Percentiles rank a stretch among this genome's conserved stretches.
phyloP scores from a whole-genome alignment of 805 yeast genomes.

The Wickerhamiella allomyrinae region DNA sequence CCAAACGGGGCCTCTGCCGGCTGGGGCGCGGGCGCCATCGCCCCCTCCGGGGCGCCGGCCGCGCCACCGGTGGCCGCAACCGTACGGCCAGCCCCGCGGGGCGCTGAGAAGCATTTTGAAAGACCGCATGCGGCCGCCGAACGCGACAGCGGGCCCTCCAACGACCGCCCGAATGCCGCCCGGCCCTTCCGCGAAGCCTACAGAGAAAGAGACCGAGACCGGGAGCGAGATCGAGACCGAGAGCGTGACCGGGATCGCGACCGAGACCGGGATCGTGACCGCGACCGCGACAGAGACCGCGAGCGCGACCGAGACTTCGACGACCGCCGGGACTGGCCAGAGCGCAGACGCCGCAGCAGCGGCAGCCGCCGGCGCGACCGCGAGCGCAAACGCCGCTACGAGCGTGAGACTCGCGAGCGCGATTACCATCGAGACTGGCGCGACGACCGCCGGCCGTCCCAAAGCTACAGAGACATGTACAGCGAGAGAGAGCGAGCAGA shows the following conservation, averaged over 20 bases:
- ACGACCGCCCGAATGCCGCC: background rate
- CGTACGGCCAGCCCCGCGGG: background rate
- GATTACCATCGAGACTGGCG: conserved; percentile 4
- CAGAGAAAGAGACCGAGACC: conserved; percentile 1
- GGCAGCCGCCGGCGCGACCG: background rate
- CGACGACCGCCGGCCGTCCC: background rate
- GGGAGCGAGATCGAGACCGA: conserved; percentile 2
- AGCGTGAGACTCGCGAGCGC: conserved; percentile 2
- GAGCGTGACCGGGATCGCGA: conserved; percentile 11
- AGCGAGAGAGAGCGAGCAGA: background rate
- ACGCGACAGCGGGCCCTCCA: background rate
- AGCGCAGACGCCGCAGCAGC: background rate
- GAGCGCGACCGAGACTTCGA: background rate
- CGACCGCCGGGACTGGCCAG: background rate
- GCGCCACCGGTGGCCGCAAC: background rate
- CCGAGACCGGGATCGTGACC: background rate
- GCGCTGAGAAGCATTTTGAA: background rate
- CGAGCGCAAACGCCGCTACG: background rate
- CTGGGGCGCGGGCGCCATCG: background rate
- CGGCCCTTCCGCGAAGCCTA: background rate
- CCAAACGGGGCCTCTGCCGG: background rate
- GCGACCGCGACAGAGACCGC: background rate
- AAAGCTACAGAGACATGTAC: background rate
- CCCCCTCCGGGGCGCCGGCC: background rate
- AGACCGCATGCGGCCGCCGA: background rate